Evolutionary conservation across 2,329 filamentous ascomycete species (phyloP), one percentile per base, ranked within the genome.

Genomic region (Venturiaceae sp.): DNA sequence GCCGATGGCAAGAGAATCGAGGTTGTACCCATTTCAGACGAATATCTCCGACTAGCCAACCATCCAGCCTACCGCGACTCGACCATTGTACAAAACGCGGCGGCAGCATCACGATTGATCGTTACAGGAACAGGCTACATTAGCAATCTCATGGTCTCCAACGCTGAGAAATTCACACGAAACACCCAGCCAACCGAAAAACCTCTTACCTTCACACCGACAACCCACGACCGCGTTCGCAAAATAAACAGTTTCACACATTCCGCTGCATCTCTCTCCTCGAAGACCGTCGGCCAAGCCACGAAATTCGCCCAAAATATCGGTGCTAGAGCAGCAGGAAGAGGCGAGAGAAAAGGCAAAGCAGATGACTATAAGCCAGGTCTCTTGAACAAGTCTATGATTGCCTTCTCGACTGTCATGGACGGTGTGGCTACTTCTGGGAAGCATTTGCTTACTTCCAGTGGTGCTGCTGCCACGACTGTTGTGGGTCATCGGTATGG

Each of bases 31-130:
- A 80, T 85, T 16, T 80, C 82, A 1, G 77, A 83, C 53, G 84
- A 89, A 65, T 90, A 94, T 66, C 79, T 94, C 46, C 83, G 86
- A 59, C 83, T 88, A 75, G 81, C 89, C 44, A 80, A 88, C 66
- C 92, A 97, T 67, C 94, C 94, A 0, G 88, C 90, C n/a, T 99
- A 96, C 74, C 85, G 88, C 67, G 87, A 89, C 69, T 95, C 90
- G 0, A 84, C 86, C 19, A 77, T 99, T 21, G 92, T 99, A 14
- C 87, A 90, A 61, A 90, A 89, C 64, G 92, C 94, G 1, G 87
- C 87, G 5, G 88, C 86, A 21, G 94, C 92, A 1, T 97, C 94
- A 2, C 88, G 92, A 5, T 80, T 99, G 19, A 90, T 99, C 63
- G 90, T 99, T 41, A 96, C 92, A 0, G 88, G 88, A 7, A 92